Conservation (phyloP, 305 asterid species). For the Solanum hybrid region DNA sequence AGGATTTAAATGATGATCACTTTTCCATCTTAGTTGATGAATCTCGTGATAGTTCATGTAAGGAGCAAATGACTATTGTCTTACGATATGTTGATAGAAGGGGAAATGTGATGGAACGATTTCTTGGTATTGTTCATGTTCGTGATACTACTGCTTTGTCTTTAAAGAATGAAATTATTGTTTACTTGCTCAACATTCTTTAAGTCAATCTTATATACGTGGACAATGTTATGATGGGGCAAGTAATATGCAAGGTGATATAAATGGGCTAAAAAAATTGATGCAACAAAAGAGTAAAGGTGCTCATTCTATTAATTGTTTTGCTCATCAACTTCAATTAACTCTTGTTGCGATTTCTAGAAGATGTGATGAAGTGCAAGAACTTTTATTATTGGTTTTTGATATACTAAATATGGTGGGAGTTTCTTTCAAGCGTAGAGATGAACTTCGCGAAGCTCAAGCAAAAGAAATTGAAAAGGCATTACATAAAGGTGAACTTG, state of each 20-base stretch:
- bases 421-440: too few relatives aligned
- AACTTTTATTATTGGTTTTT: too few relatives aligned
- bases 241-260: neutral
- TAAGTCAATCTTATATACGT: neutral
- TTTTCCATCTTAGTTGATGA: too few relatives aligned
- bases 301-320: too few relatives aligned
- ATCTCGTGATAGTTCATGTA: too few relatives aligned
- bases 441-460: too few relatives aligned
- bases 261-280: neutral
- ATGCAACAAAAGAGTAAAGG: neutral
- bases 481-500: too few relatives aligned
- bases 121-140: neutral
- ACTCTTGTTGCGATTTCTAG: neutral
- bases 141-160: neutral
- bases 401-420: too few relatives aligned
- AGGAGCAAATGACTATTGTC: neutral
- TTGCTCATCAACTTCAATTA: neutral
- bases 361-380: neutral
- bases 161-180: neutral
- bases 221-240: neutral
- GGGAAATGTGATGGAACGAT: neutral
- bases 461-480: too few relatives aligned
- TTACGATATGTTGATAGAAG: neutral
- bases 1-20: too few relatives aligned
- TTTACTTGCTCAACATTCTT: neutral